Evolutionary conservation across 2,329 filamentous ascomycete genomes (phyloP).

Genomic region (Botryotinia calthae): DNA sequence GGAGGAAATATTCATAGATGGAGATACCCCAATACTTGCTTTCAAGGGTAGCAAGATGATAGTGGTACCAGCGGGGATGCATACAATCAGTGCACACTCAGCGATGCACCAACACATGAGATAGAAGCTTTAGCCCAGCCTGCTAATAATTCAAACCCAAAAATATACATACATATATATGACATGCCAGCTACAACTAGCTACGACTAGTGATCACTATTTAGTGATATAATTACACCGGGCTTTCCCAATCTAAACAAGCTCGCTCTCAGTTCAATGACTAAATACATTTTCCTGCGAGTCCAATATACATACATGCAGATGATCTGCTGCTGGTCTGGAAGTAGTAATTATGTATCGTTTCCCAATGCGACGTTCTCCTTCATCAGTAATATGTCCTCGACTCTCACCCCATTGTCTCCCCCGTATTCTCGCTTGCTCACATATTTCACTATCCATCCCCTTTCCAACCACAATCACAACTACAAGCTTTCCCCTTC

Average conservation of each 20-base stretch:
- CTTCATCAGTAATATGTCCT: not conserved
- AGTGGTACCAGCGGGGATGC: not conserved
- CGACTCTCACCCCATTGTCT: not conserved
- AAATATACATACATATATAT: constrained; percentile 7
- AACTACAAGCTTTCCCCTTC: not conserved
- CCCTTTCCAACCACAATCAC: not conserved
- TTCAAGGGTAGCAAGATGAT: not conserved
- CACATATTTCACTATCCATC: not conserved
- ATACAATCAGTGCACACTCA: not conserved
- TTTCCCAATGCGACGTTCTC: not conserved
- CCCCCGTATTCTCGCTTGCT: not conserved
- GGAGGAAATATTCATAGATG: constrained; percentile 5
- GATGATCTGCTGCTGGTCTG: not conserved
- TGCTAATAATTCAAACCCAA: not conserved
- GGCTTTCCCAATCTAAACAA: constrained; percentile 6
- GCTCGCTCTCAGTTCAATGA: not conserved
- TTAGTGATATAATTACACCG: not conserved
- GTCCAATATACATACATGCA: not conserved
- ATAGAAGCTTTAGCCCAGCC: not conserved
- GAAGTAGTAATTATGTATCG: not conserved
- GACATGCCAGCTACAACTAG: not conserved
- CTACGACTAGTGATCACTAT: not conserved
- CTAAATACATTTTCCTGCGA: not conserved
- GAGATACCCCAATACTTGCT: constrained; percentile 20
- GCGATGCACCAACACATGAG: not conserved